Conservation (phyloP, 78 protist species). For the Anaeramoeba flamelloides region DNA sequence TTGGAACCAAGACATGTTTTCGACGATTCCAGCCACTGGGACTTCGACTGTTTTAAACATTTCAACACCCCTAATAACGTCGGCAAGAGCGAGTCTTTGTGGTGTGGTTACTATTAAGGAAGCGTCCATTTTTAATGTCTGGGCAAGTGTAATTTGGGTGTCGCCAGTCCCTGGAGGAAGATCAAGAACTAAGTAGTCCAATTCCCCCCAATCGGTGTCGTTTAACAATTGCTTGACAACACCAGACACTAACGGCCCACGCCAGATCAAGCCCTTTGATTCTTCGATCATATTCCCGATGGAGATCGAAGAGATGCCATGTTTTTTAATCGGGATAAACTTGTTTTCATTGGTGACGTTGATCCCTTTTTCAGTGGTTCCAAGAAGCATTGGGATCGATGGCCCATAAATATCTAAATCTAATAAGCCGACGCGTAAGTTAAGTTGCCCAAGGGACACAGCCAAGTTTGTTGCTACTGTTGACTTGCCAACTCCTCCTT, state of each 20-base stretch:
- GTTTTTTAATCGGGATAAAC: conserved; percentile 45
- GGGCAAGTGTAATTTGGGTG: conserved; percentile 70
- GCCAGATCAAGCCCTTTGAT: conserved; percentile 44
- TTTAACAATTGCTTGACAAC: conserved; percentile 33
- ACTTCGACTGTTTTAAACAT: conserved; percentile 20
- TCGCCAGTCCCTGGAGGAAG: conserved; percentile 97
- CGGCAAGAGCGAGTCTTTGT: conserved; percentile 29
- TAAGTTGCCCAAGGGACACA: no score
- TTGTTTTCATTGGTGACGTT: not conserved
- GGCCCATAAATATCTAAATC: conserved; percentile 87
- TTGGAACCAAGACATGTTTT: conserved; percentile 60
- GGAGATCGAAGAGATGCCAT: conserved; percentile 54
- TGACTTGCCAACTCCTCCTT: no score
- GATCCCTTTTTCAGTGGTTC: not conserved
- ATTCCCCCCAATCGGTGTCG: conserved; percentile 56
- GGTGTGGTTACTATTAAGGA: conserved; percentile 46
- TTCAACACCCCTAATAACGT: conserved; percentile 35
- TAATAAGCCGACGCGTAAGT: conserved; percentile 54
- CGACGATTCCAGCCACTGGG: conserved; percentile 51
- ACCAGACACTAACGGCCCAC: conserved; percentile 68
- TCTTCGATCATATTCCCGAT: conserved; percentile 63
- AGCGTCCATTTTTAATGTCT: conserved; percentile 20
- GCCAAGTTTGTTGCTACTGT: no score
- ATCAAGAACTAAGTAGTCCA: conserved; percentile 78
- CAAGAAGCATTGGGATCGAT: conserved; percentile 56